Percentiles rank a stretch among this genome's conserved stretches.
These are phyloP conservation scores for Trametes punicea DNA, from an alignment of 768 basidiomycete genomes.

Conservation along the genomic window DNA sequence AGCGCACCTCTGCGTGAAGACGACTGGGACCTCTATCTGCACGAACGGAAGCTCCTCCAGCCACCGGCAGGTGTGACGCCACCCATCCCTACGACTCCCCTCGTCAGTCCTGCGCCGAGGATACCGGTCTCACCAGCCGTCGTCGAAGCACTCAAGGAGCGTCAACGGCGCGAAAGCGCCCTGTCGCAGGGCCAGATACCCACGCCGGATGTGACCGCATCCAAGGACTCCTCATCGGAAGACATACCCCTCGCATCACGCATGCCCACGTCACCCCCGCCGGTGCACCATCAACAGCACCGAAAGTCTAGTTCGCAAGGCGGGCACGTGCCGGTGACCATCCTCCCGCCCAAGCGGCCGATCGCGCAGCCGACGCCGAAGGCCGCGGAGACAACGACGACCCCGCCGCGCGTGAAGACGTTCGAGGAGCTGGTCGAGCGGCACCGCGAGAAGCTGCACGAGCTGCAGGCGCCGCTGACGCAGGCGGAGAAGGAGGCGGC, in stretches of 20 bases:
- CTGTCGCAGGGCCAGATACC: conserved; percentile 36
- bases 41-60: conserved; percentile 79
- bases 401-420: conserved; percentile 54
- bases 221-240: conserved; percentile 31
- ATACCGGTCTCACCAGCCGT: conserved; percentile 68
- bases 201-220: conserved; percentile 1
- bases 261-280: neutral
- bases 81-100: conserved; percentile 67
- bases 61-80: conserved; percentile 77
- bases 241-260: conserved; percentile 40
- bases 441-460: conserved; percentile 79
- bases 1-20: conserved; percentile 70
- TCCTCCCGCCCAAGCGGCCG: conserved; percentile 43
- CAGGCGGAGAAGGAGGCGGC: conserved; percentile 75
- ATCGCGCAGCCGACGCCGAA: conserved; percentile 44
- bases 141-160: conserved; percentile 64
- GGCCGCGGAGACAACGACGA: conserved; percentile 33
- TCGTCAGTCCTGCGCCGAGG: conserved; percentile 36
- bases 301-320: conserved; percentile 25
- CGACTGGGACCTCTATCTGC: conserved; percentile 87
- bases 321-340: conserved; percentile 40
- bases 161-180: conserved; percentile 70
- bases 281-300: conserved; percentile 22
- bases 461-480: conserved; percentile 83
- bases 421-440: conserved; percentile 87